Evolutionary conservation across 208 protist species (phyloP).

Genomic region (Crithidia acanthocephali): DNA sequence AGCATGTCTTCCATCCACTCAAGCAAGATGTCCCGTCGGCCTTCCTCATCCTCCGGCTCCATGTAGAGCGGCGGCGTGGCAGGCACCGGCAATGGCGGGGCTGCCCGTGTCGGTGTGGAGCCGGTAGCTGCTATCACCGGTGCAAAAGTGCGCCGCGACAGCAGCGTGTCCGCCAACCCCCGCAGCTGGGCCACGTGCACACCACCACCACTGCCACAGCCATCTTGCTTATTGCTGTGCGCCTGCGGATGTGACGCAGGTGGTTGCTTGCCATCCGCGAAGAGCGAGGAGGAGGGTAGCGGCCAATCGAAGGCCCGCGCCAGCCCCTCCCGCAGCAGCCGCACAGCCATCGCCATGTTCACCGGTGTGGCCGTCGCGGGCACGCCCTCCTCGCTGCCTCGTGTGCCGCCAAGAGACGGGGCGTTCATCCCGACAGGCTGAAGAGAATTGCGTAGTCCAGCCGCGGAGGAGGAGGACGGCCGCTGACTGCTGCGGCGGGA

Average conservation of each 20-base stretch:
- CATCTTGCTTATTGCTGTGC: not conserved
- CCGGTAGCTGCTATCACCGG: not conserved
- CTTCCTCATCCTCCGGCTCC: constrained; percentile 40
- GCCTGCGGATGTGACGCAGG: not conserved
- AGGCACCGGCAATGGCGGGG: not conserved
- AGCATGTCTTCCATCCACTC: constrained; percentile 83
- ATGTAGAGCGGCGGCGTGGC: constrained; percentile 28
- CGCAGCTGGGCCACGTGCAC: not conserved
- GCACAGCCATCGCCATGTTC: constrained; percentile 10
- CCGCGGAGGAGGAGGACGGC: not conserved
- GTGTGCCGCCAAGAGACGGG: not conserved
- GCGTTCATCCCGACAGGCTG: not conserved
- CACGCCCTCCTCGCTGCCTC: not conserved
- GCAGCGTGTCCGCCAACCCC: constrained; percentile 23
- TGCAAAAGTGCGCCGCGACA: constrained; percentile 21
- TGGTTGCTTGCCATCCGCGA: constrained; percentile 7
- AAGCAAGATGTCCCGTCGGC: constrained; percentile 51
- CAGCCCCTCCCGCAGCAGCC: constrained; percentile 33
- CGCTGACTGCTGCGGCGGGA: not conserved
- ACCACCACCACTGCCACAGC: not conserved
- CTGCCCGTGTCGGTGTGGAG: not conserved
- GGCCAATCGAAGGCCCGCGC: constrained; percentile 43
- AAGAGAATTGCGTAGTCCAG: not conserved
- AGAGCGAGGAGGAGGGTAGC: constrained; percentile 3
- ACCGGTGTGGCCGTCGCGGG: not conserved